Conservation (phyloP, 139 green algal genomes). For the Dunaliella primolecta region DNA sequence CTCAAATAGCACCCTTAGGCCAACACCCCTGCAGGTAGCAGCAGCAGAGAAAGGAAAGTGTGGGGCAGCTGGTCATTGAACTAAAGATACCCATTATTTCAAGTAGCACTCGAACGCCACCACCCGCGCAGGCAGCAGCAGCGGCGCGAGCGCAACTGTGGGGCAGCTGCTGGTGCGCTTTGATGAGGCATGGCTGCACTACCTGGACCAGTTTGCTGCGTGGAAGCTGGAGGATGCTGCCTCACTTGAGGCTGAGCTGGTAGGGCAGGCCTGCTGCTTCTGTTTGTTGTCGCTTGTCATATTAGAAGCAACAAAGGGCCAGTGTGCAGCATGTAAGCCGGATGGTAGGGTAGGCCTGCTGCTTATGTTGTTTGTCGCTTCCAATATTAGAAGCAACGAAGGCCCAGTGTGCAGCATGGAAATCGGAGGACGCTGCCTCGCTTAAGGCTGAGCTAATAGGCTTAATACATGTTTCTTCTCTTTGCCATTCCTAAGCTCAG, state of each 20-base stretch:
- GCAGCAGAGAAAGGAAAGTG: no score
- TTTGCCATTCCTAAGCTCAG: no score
- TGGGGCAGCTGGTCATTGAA: no score
- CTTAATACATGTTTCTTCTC: no score
- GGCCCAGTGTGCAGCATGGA: constrained; percentile 90
- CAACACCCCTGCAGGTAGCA: no score
- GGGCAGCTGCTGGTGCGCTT: constrained; percentile 54
- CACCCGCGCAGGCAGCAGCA: no score
- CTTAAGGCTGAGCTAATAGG: constrained; percentile 78
- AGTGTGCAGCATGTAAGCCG: background rate
- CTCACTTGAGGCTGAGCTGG: constrained; percentile 70
- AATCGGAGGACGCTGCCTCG: constrained; percentile 71
- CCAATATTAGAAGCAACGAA: no score
- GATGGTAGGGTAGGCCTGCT: constrained; percentile 26
- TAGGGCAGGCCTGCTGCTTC: constrained; percentile 17
- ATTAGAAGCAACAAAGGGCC: background rate
- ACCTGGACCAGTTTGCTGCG: constrained; percentile 87
- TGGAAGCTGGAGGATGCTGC: constrained; percentile 88
- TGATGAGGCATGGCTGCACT: constrained; percentile 80
- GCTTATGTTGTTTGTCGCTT: constrained; percentile 82
- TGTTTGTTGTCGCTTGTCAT: background rate
- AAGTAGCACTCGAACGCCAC: no score
- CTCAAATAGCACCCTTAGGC: no score
- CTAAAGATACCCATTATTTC: no score
- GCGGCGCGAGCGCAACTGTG: constrained; percentile 2